Evolutionary conservation across 1,284 basidiomycete genomes (phyloP).

Genomic region (Irpex lacteus): DNA sequence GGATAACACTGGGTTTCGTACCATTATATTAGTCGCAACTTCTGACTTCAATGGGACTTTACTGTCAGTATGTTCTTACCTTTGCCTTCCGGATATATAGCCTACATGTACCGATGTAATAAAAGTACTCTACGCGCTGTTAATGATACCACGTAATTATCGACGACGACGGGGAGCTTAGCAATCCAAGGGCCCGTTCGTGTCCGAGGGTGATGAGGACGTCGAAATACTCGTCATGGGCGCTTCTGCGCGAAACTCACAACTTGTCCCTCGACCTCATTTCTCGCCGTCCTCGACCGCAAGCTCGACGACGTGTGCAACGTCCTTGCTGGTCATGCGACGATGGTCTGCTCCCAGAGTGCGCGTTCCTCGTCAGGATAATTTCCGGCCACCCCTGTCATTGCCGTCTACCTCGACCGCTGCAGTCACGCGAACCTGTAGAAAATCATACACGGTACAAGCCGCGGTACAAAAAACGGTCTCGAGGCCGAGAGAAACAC

Average conservation of each 20-base stretch:
- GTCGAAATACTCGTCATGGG: not conserved
- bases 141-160: not conserved
- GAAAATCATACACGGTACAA: conserved; percentile 29
- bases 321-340: conserved; percentile 34
- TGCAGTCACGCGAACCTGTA: conserved; percentile 23
- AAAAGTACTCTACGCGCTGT: not conserved
- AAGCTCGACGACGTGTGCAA: conserved; percentile 17
- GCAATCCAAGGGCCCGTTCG: not conserved
- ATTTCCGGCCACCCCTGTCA: not conserved
- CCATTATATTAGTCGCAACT: too few species aligned
- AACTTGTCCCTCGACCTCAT: conserved; percentile 7
- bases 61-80: too few species aligned
- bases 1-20: not conserved
- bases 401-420: conserved; percentile 13
- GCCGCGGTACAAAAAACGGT: conserved; percentile 23
- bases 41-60: too few species aligned
- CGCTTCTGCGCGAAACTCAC: not conserved
- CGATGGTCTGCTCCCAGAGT: conserved; percentile 30
- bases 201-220: not conserved
- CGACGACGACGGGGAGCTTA: not conserved
- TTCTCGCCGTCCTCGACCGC: conserved; percentile 11
- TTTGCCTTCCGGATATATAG: not conserved
- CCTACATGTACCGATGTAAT: not conserved
- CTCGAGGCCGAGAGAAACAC: conserved; percentile 16
- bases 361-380: conserved; percentile 21